A percentile compares a stretch with the other conserved stretches of the same genome.
Evolutionary conservation across 306 rosid genomes (phyloP).

Genomic region (Comarum palustre): DNA sequence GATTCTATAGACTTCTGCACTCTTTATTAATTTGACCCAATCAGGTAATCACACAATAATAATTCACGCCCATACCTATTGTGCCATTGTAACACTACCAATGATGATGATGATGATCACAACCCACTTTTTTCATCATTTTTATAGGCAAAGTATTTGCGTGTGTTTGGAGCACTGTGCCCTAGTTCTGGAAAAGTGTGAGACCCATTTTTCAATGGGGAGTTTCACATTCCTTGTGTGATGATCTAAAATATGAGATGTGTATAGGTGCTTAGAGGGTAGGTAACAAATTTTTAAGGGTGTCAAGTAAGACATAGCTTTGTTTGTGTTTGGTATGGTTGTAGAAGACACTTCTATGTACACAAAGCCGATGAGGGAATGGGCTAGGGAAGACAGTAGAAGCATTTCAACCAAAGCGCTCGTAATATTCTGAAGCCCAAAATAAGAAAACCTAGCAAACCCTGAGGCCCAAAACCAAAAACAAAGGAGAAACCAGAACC

Average conservation of each 20-base stretch:
- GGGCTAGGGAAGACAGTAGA: too few species aligned
- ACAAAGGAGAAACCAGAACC: neutral
- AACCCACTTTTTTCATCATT: neutral
- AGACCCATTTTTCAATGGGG: neutral
- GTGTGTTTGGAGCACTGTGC: slow-evolving; percentile 5
- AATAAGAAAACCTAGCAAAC: neutral
- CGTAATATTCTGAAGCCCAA: neutral
- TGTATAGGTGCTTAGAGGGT: neutral
- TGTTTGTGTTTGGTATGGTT: neutral
- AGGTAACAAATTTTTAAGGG: neutral
- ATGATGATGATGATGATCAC: slow-evolving; percentile 35
- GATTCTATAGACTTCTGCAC: slow-evolving; percentile 14
- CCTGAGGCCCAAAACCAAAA: neutral
- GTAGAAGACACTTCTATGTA: too few species aligned
- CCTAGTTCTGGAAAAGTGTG: neutral
- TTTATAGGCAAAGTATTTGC: neutral
- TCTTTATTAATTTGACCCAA: slow-evolving; percentile 50
- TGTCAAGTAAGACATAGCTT: neutral
- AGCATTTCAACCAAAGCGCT: too few species aligned
- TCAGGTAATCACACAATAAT: slow-evolving; percentile 44
- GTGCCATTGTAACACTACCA: slow-evolving; percentile 39
- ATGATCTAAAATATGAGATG: neutral
- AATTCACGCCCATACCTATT: slow-evolving; percentile 37
- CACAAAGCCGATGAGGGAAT: too few species aligned
- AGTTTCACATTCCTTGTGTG: neutral